Conservation (phyloP, 148 eudicot species). For the Rhododendron henanense region DNA sequence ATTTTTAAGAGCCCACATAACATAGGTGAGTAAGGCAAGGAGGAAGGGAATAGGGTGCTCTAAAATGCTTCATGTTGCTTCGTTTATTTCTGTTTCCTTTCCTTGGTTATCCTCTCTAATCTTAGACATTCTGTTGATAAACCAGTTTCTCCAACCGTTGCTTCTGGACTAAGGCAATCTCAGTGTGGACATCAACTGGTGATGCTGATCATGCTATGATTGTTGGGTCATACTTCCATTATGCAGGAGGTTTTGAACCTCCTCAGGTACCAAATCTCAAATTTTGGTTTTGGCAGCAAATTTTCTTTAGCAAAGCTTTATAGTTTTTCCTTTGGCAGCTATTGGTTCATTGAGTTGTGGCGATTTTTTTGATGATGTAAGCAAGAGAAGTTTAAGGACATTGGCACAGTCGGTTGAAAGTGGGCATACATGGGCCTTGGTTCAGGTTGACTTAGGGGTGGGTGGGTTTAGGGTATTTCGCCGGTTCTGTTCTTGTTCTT, state of each 20-base stretch:
- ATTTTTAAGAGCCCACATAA: not conserved
- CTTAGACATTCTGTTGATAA: not conserved
- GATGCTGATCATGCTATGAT: slow-evolving; percentile 89
- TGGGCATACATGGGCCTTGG: not conserved
- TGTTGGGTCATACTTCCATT: slow-evolving; percentile 94
- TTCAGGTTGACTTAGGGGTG: not conserved
- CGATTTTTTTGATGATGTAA: not conserved
- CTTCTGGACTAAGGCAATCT: slow-evolving; percentile 94
- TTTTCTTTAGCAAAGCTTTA: not conserved
- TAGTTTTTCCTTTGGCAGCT: not conserved
- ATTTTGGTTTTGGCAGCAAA: not conserved
- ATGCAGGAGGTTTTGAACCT: slow-evolving; percentile 95
- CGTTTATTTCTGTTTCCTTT: not conserved
- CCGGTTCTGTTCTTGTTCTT: not conserved
- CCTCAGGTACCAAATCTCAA: slow-evolving; percentile 62
- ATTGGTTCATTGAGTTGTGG: not conserved
- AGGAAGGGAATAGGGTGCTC: not conserved
- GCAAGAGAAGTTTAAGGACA: not conserved
- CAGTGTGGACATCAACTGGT: slow-evolving; percentile 95
- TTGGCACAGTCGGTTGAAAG: not conserved
- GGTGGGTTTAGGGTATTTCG: not conserved
- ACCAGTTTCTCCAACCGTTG: slow-evolving; percentile 94
- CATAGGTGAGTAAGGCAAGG: not conserved
- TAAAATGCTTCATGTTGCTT: not conserved
- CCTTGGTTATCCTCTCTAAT: not conserved